Conservation (phyloP, 192 early-diverging fungal species). For the Entomortierella parvispora region DNA sequence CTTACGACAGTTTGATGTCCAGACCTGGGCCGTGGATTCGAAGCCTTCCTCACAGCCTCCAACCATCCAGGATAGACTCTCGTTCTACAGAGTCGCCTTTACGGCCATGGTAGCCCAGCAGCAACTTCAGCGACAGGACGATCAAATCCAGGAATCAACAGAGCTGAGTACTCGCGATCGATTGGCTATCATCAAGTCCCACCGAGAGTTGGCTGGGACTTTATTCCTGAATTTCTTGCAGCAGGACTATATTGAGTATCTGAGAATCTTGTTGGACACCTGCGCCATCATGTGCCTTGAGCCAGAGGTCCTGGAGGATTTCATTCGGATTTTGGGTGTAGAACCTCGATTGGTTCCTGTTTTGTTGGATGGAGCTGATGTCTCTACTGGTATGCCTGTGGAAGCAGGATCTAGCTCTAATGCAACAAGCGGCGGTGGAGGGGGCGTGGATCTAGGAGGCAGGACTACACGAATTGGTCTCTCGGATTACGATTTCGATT, state of each 20-base stretch:
- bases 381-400: not conserved
- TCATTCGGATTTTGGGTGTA: slow-evolving; percentile 43
- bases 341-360: slow-evolving; percentile 38
- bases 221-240: slow-evolving; percentile 39
- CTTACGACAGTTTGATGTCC: slow-evolving; percentile 46
- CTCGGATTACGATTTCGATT: slow-evolving; percentile 33
- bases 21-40: slow-evolving; percentile 27
- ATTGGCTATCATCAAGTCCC: slow-evolving; percentile 46
- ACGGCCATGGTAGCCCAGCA: slow-evolving; percentile 48
- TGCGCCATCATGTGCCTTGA: slow-evolving; percentile 47
- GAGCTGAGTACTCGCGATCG: slow-evolving; percentile 41
- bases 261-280: slow-evolving; percentile 41
- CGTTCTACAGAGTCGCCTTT: slow-evolving; percentile 43
- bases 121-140: slow-evolving; percentile 41
- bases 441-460: no score
- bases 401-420: not conserved
- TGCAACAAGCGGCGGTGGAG: slow-evolving; percentile 1
- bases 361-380: slow-evolving; percentile 30
- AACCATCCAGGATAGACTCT: slow-evolving; percentile 21
- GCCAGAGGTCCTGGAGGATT: slow-evolving; percentile 44
- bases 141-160: slow-evolving; percentile 38
- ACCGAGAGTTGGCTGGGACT: slow-evolving; percentile 43
- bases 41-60: not conserved
- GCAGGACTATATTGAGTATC: slow-evolving; percentile 43
- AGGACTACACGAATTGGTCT: slow-evolving; percentile 8